Evolutionary conservation across 495 filamentous ascomycete species (phyloP).

Genomic region (Daldinia vernicosa): DNA sequence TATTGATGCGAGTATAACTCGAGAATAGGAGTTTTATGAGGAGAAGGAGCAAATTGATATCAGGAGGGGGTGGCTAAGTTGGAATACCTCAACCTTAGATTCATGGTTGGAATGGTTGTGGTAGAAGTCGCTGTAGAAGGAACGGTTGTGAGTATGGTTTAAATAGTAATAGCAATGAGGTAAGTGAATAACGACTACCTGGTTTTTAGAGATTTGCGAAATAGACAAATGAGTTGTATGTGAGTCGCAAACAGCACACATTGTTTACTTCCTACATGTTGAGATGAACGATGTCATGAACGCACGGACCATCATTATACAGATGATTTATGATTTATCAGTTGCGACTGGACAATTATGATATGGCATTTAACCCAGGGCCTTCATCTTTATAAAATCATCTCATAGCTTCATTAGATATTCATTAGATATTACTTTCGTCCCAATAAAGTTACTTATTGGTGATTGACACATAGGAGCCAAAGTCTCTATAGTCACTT

Average conservation of each 20-base stretch:
- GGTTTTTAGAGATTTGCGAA: background rate
- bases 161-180: background rate
- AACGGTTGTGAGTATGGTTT: background rate
- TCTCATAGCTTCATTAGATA: too few species aligned
- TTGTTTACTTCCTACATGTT: background rate
- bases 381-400: background rate
- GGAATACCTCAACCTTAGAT: background rate
- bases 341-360: background rate
- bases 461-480: background rate
- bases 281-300: background rate
- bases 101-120: background rate
- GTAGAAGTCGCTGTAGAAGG: too few species aligned
- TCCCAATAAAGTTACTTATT: too few species aligned
- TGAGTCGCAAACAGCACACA: background rate
- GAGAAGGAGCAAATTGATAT: background rate
- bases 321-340: conserved; percentile 8
- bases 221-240: background rate
- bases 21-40: background rate
- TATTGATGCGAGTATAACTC: background rate
- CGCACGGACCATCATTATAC: background rate
- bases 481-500: background rate
- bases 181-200: background rate
- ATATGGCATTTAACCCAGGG: background rate
- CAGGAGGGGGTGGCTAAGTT: background rate
- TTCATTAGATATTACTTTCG: too few species aligned